Conservation (phyloP, 2,329 filamentous ascomycete species). For the Grosmannia clavigera region DNA sequence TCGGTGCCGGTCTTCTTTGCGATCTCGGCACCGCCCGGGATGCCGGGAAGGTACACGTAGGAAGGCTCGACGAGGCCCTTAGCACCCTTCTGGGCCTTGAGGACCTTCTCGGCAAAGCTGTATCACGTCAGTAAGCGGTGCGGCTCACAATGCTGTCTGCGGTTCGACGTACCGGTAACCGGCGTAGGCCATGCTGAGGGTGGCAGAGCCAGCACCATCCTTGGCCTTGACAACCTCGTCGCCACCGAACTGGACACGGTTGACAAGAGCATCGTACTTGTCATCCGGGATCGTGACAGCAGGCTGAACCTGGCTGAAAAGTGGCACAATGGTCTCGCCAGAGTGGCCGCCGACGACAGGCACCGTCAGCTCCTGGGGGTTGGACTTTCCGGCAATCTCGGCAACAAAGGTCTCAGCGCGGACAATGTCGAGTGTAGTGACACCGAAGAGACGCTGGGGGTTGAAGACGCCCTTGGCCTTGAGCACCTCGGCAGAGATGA, state of each 20-base stretch:
- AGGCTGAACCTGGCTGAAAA: constrained; percentile 86
- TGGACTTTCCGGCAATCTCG: constrained; percentile 67
- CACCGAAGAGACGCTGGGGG: constrained; percentile 90
- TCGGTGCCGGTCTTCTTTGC: constrained; percentile 73
- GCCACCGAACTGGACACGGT: constrained; percentile 96
- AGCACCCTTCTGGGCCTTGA: constrained; percentile 80
- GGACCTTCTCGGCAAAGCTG: constrained; percentile 90
- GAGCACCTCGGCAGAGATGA: constrained; percentile 92
- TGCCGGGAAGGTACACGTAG: constrained; percentile 87
- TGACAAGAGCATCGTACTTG: constrained; percentile 80
- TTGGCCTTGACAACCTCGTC: constrained; percentile 86
- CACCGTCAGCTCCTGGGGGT: constrained; percentile 71
- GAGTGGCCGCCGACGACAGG: constrained; percentile 96
- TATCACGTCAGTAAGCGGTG: neutral
- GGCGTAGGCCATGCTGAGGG: constrained; percentile 80
- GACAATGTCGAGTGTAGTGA: constrained; percentile 96
- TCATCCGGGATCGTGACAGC: constrained; percentile 70
- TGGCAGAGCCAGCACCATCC: constrained; percentile 71
- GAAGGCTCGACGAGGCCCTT: constrained; percentile 89
- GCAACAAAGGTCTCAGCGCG: constrained; percentile 95
- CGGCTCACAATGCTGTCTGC: neutral
- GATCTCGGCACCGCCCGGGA: constrained; percentile 77
- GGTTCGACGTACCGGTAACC: constrained; percentile 61
- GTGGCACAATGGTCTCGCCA: constrained; percentile 92
- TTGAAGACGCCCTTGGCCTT: constrained; percentile 91